Conservation (phyloP, 352 stramenopile species). For the Phytophthora melonis region DNA sequence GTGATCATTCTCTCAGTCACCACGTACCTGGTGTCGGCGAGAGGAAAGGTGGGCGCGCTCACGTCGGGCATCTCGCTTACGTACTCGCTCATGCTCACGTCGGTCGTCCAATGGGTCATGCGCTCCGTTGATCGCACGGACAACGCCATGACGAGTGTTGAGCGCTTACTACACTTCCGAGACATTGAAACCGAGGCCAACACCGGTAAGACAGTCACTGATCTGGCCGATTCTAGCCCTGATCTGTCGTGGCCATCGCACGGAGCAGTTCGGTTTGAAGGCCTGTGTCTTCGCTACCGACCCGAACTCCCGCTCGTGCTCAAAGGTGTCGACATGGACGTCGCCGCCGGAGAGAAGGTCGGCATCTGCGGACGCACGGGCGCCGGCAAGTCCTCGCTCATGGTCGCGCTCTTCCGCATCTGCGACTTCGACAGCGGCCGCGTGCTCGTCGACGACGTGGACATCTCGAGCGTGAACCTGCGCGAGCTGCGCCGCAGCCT, state of each 20-base stretch:
- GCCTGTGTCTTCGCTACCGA: conserved; percentile 50
- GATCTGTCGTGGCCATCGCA: conserved; percentile 27
- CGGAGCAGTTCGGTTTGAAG: conserved; percentile 51
- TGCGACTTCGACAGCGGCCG: conserved; percentile 64
- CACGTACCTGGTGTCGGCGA: conserved; percentile 78
- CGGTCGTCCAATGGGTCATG: conserved; percentile 49
- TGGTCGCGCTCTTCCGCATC: conserved; percentile 55
- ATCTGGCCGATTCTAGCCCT: neutral
- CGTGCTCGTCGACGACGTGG: conserved; percentile 89
- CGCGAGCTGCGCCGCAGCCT: conserved; percentile 44
- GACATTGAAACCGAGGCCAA: conserved; percentile 40
- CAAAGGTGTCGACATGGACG: conserved; percentile 36
- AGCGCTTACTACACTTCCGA: conserved; percentile 45
- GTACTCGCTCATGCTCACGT: conserved; percentile 46
- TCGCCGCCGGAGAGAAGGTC: conserved; percentile 51
- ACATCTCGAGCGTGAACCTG: conserved; percentile 60
- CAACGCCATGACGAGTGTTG: conserved; percentile 49
- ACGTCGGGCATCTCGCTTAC: conserved; percentile 39
- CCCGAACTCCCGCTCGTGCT: conserved; percentile 51
- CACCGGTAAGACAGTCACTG: neutral
- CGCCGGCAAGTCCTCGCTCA: conserved; percentile 51
- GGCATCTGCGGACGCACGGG: conserved; percentile 67
- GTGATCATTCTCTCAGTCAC: conserved; percentile 89
- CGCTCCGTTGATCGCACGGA: conserved; percentile 48
- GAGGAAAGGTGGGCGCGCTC: conserved; percentile 30